phyloP scores from a whole-genome alignment of 805 yeast genomes.

The Saccharomycopsis javanensis region DNA sequence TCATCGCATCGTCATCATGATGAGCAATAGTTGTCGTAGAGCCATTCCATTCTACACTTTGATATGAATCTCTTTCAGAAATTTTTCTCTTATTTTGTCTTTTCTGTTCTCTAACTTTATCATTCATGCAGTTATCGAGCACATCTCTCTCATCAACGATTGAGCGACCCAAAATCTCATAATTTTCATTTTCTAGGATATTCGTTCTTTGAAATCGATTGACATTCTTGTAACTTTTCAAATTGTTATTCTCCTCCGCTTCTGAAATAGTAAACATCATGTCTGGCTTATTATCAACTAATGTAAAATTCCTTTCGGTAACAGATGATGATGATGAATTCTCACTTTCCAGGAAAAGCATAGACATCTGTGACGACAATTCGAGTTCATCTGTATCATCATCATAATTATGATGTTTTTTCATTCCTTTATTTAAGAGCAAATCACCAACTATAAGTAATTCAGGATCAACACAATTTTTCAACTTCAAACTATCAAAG shows the following conservation, averaged over 20 bases:
- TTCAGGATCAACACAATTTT: constrained; percentile 10
- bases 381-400: neutral
- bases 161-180: neutral
- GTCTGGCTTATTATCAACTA: neutral
- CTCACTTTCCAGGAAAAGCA: neutral
- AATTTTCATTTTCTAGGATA: neutral
- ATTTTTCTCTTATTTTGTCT: constrained; percentile 2
- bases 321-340: neutral
- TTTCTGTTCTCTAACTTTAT: no score
- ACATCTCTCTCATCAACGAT: neutral
- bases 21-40: neutral
- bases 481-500: constrained; percentile 10
- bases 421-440: neutral
- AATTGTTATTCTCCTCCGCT: constrained; percentile 1
- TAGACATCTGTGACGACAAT: neutral
- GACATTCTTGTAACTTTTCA: neutral
- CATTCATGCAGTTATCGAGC: neutral
- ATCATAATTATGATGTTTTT: neutral
- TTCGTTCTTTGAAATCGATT: neutral
- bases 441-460: neutral
- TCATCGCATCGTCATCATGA: neutral
- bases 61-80: constrained; percentile 3
- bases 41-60: neutral
- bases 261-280: constrained; percentile 12
- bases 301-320: neutral